Evolutionary conservation across 2,329 filamentous ascomycete species (phyloP).

Genomic region (Daldinia eschscholtzii): DNA sequence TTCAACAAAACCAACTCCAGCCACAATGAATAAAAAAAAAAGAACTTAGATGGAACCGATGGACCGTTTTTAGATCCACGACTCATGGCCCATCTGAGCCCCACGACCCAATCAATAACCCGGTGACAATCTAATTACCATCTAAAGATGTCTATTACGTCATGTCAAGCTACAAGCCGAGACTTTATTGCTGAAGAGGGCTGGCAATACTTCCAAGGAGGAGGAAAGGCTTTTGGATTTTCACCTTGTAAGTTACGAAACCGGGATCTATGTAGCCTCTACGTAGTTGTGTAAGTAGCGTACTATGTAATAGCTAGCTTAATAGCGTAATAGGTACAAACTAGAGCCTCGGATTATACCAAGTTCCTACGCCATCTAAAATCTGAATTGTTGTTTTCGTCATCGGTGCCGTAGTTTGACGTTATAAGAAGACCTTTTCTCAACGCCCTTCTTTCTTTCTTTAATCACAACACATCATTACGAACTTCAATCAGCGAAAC

Average conservation of each 20-base stretch:
- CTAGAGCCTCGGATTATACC: constrained; percentile 33
- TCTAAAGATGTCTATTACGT: constrained; percentile 41
- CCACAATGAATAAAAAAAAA: constrained; percentile 23
- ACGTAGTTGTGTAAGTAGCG: not conserved
- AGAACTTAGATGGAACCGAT: constrained; percentile 1
- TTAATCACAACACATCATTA: constrained; percentile 14
- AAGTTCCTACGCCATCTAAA: constrained; percentile 19
- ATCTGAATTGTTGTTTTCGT: constrained; percentile 36
- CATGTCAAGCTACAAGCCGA: constrained; percentile 29
- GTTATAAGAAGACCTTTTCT: constrained; percentile 41
- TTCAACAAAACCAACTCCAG: constrained; percentile 9
- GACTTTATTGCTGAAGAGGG: constrained; percentile 21
- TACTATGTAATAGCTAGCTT: too few relatives aligned
- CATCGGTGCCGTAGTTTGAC: constrained; percentile 38
- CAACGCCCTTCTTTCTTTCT: constrained; percentile 20
- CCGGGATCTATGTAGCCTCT: constrained; percentile 8
- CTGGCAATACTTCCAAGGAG: constrained; percentile 10
- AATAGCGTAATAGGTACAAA: constrained; percentile 14
- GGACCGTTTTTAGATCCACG: constrained; percentile 11
- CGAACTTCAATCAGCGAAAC: not conserved
- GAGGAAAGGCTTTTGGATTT: constrained; percentile 20
- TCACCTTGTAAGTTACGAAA: constrained; percentile 15
- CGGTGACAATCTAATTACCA: constrained; percentile 34
- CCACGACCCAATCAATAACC: constrained; percentile 25
- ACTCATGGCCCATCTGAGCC: constrained; percentile 29